Base-by-base conservation (phyloP, 1,139 yeast genomes). In the Taiozyma onychis region DNA sequence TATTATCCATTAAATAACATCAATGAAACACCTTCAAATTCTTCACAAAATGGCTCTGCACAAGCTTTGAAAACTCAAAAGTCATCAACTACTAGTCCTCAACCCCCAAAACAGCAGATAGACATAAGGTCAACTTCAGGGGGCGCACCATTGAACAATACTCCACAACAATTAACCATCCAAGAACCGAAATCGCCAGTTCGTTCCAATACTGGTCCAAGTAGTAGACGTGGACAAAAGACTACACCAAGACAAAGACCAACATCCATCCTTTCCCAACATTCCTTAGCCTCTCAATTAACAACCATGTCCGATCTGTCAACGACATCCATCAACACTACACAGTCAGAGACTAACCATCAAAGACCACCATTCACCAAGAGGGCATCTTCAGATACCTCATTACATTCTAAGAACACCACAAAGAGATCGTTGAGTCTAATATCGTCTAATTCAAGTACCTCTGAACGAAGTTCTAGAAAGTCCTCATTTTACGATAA, bases 221-320 rank as follows among this genome's bases (percentile, higher is more conserved):
- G 27, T 14, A 14, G 14, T 3, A 39, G 30, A 39, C 27, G 43
- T 22, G 41, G 41, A 7, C 27, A 34, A 5, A 37, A 37, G 22
- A 26, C 26, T 6, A 26, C 16, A 46, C 49, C 34, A 22, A 66
- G 75, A 48, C 70, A 75, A 5, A 69, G 93, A 48, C 90, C 91
- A 2, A 73, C 81, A 6, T 84, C 91, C 0, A 78, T 83, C 68
- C 68, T 84, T 3, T 84, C 91, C 0, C 88, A 82, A 58, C 71
- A 77, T 37, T 80, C 86, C 50, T 78, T 78, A 1, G 44, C 49
- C 7, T 61, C 64, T 2, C 58, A 56, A 30, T 32, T 54, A 37
- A 61, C 64, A 1, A 50, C 56, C 1, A 51, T 57, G 47, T 59
- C 63, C 1, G 65, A 61, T 24, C 30, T 57, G 2, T 58, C 62